Evolutionary conservation across 2,329 filamentous ascomycete genomes (phyloP), one percentile per base, ranked within the genome.

Genomic region (Ophidiomyces ophidiicola): DNA sequence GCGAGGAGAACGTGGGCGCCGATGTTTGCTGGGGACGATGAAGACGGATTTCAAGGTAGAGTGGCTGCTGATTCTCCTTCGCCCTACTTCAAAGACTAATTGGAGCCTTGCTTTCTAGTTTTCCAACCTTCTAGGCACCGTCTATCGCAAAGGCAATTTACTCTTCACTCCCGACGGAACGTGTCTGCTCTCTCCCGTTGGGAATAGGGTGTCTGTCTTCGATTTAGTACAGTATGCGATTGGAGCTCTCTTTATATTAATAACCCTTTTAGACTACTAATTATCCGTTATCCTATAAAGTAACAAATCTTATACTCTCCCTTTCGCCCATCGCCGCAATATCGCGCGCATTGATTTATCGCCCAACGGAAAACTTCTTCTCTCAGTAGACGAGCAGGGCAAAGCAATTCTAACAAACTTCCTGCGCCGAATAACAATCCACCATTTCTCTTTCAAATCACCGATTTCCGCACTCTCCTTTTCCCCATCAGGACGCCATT

Each of bases 11-110:
- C 19, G 29, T 15, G 23, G 4, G 15, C n/a, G 8, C 23, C 36
- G 39, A 25, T 20, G 32, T 32, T 41, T 20, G 32, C 23, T 28
- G 37, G 42, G 47, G 46, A 71, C 47, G 45, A 98, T 98, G 90
- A 98, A 96, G 82, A 96, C 87, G 50, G 88, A 96, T 66, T 98
- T 96, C 64, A 92, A 90, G 78, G 88, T 92, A 62, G 43, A 44
- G 14, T n/a, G 5, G 20, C 4, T 11, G 5, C 4, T 15, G n/a
- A n/a, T 15, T 12, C 11, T n/a, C 12, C 14, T 23, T n/a, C 2
- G 6, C 8, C 32, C 15, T 17, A 19, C 4, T 20, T 36, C 6
- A 26, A 26, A 7, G 10, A 15, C 6, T 18, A 12, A 20, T 26
- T 35, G 30, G 42, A 66, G 42, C 64, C 44, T 6, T 6, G 10